phyloP scores from a whole-genome alignment of 306 rosid genomes.

The Rosa multiflora region DNA sequence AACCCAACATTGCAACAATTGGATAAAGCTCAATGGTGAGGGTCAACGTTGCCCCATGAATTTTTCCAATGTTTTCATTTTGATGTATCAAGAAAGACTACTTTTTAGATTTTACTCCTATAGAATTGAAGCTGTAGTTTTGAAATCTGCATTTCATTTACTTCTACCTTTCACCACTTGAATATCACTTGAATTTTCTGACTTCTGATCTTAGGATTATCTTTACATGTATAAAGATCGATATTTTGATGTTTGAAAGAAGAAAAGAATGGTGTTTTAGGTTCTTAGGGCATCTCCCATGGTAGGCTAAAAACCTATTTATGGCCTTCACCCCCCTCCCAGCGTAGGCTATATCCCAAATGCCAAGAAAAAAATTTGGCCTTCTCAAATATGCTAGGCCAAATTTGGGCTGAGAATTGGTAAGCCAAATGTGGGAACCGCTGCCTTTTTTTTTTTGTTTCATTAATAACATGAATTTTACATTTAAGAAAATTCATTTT shows the following conservation, averaged over 20 bases:
- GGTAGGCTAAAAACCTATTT: too few species aligned
- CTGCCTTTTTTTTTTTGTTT: too few species aligned
- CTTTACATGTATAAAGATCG: neutral
- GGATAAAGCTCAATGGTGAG: neutral
- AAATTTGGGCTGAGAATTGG: too few species aligned
- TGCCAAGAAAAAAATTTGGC: too few species aligned
- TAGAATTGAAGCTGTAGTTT: neutral
- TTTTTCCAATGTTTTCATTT: neutral
- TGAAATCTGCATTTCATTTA: neutral
- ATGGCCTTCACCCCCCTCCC: too few species aligned
- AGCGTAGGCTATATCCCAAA: too few species aligned
- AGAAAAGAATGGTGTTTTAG: neutral
- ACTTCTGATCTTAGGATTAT: neutral
- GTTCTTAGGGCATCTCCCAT: too few species aligned
- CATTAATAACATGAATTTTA: too few species aligned
- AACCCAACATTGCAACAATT: neutral
- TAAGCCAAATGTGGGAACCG: too few species aligned
- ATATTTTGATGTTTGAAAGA: neutral
- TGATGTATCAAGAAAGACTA: neutral
- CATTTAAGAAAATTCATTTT: too few species aligned
- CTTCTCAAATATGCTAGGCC: too few species aligned
- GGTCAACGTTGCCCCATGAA: neutral
- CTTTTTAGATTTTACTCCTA: neutral
- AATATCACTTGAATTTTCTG: neutral
- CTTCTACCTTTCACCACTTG: neutral